A percentile compares a stretch with the other conserved stretches of the same genome.
phyloP scores from a whole-genome alignment of 75 land plant genomes.

The Picea glauca region DNA sequence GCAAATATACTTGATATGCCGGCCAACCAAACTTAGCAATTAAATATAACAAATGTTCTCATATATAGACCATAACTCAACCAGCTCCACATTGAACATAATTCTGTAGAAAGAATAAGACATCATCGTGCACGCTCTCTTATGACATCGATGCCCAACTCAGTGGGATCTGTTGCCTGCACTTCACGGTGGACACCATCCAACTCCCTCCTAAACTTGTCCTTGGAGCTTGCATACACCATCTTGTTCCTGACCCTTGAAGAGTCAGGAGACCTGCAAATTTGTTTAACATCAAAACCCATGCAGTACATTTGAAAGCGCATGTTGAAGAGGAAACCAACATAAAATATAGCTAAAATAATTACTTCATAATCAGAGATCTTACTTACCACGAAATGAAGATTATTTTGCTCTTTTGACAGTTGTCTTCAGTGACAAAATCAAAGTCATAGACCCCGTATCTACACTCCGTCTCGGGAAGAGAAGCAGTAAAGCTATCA shows the following conservation, averaged over 20 bases:
- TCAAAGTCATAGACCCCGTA: slow-evolving; percentile 56
- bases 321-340: too few relatives aligned
- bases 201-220: slow-evolving; percentile 59
- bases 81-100: too few relatives aligned
- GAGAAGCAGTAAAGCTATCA: slow-evolving; percentile 33
- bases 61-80: too few relatives aligned
- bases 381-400: slow-evolving; percentile 45
- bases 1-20: too few relatives aligned
- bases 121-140: slow-evolving; percentile 32
- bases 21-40: too few relatives aligned
- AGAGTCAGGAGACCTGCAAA: slow-evolving; percentile 54
- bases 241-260: slow-evolving; percentile 59
- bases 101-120: too few relatives aligned
- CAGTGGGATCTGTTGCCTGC: slow-evolving; percentile 69
- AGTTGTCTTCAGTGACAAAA: slow-evolving; percentile 42
- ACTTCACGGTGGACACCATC: slow-evolving; percentile 66
- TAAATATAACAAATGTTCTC: too few relatives aligned
- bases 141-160: slow-evolving; percentile 63
- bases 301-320: too few relatives aligned
- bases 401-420: slow-evolving; percentile 66
- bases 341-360: too few relatives aligned
- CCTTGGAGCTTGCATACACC: slow-evolving; percentile 77
- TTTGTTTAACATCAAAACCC: too few relatives aligned
- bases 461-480: slow-evolving; percentile 42
- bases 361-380: too few relatives aligned